phyloP scores from a whole-genome alignment of 2,329 filamentous ascomycete species.

The Truncatella angustata region DNA sequence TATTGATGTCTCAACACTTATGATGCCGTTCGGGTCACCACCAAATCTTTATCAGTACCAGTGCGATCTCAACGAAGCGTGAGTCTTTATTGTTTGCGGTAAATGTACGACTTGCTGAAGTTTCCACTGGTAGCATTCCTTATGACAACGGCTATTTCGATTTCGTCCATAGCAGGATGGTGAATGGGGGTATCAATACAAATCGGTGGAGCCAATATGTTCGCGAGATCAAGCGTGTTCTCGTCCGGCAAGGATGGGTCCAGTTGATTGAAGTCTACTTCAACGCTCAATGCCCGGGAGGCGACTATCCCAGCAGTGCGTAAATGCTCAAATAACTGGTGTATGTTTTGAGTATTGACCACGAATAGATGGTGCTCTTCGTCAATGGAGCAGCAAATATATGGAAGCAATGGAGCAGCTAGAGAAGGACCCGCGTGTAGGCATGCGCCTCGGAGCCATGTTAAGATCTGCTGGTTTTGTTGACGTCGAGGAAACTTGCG shows the following conservation, averaged over 20 bases:
- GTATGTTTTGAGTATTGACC: no score
- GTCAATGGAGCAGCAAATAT: constrained; percentile 66
- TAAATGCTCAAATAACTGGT: no score
- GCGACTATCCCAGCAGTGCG: constrained; percentile 68
- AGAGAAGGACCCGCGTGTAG: constrained; percentile 64
- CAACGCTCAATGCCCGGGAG: constrained; percentile 83
- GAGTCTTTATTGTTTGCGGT: no score
- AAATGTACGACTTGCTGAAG: no score
- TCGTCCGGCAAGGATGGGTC: constrained; percentile 78
- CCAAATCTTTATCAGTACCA: constrained; percentile 68
- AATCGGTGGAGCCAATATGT: constrained; percentile 75
- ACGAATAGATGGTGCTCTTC: constrained; percentile 57
- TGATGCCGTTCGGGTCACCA: constrained; percentile 40
- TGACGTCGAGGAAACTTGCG: constrained; percentile 61
- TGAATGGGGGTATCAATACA: constrained; percentile 69
- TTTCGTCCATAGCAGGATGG: constrained; percentile 74
- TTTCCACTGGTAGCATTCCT: constrained; percentile 28
- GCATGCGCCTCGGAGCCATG: constrained; percentile 57
- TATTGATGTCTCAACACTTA: constrained; percentile 60
- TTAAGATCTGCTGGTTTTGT: constrained; percentile 64
- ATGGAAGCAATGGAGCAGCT: constrained; percentile 56
- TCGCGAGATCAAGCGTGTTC: constrained; percentile 68
- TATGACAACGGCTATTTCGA: constrained; percentile 74
- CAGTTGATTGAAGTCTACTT: constrained; percentile 88
- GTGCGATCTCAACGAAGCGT: constrained; percentile 68